A percentile compares a stretch with the other conserved stretches of the same genome.
Evolutionary conservation across 2,329 filamentous ascomycete species (phyloP).

Genomic region (Colletotrichum musicola): DNA sequence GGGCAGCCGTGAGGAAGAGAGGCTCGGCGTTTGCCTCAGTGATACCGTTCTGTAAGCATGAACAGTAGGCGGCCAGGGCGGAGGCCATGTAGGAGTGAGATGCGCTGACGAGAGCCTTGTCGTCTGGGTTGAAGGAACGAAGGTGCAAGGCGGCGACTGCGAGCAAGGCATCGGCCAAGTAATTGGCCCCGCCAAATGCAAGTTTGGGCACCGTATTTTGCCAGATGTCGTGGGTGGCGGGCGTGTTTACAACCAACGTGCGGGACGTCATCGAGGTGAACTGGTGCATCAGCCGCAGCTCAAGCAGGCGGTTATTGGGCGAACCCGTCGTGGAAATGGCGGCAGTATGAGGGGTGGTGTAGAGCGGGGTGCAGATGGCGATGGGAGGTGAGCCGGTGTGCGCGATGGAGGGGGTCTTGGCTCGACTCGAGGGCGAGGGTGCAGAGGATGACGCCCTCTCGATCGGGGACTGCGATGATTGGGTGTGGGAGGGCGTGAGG

Average conservation of each 20-base stretch:
- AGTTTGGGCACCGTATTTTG: conserved; percentile 70
- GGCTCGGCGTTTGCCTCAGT: conserved; percentile 71
- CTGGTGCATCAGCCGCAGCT: conserved; percentile 74
- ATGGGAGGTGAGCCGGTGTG: conserved; percentile 39
- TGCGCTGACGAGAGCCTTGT: conserved; percentile 70
- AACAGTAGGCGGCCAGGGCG: conserved; percentile 71
- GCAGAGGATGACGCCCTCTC: conserved; percentile 42
- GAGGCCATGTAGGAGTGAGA: conserved; percentile 76
- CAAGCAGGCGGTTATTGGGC: conserved; percentile 63
- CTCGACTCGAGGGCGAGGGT: conserved; percentile 43
- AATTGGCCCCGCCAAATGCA: conserved; percentile 70
- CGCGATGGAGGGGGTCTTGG: conserved; percentile 41
- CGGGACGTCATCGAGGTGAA: conserved; percentile 72
- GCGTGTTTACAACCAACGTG: conserved; percentile 68
- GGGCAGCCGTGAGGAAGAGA: conserved; percentile 71
- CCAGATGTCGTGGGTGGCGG: conserved; percentile 69
- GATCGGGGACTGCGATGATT: conserved; percentile 42
- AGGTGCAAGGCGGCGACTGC: conserved; percentile 75
- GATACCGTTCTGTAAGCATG: conserved; percentile 67
- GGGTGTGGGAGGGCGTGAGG: conserved; percentile 37
- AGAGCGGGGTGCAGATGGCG: conserved; percentile 50
- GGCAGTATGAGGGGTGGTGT: conserved; percentile 48
- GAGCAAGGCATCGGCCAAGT: conserved; percentile 73
- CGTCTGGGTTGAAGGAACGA: conserved; percentile 67
- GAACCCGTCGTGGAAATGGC: conserved; percentile 48